Conservation (phyloP, 805 yeast species). For the Lipomyces orientalis region DNA sequence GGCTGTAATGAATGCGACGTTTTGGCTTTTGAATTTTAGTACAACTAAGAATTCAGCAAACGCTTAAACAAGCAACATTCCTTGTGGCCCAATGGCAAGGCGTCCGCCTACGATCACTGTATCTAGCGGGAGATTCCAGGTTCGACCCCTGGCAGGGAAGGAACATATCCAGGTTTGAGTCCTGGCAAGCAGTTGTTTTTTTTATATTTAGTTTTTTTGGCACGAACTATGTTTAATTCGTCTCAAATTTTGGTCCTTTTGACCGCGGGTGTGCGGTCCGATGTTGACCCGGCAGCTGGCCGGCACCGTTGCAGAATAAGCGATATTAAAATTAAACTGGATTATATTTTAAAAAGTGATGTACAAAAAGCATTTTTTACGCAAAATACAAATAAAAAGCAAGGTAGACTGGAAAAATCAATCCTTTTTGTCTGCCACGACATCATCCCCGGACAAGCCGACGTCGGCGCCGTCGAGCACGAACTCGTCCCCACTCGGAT, state of each 20-base stretch:
- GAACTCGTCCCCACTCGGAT: neutral
- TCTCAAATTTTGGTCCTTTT: neutral
- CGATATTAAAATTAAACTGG: too few relatives aligned
- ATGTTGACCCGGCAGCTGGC: too few relatives aligned
- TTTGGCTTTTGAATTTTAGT: too few relatives aligned
- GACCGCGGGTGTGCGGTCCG: too few relatives aligned
- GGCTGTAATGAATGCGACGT: too few relatives aligned
- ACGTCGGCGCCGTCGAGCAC: neutral
- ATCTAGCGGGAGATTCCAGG: constrained; percentile 40
- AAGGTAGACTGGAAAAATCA: neutral
- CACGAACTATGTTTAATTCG: too few relatives aligned
- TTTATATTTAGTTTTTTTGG: neutral
- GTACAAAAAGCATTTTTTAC: neutral
- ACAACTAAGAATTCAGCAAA: neutral
- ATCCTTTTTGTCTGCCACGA: neutral
- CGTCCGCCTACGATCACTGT: constrained; percentile 45
- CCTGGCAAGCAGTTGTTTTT: neutral
- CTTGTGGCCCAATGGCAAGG: constrained; percentile 49
- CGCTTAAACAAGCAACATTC: constrained; percentile 33
- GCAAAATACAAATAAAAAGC: neutral
- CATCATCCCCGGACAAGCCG: neutral
- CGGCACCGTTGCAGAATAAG: too few relatives aligned
- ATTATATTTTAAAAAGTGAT: neutral
- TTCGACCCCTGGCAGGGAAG: constrained; percentile 42
- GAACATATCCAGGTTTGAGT: neutral